Conservation (phyloP, 2,329 filamentous ascomycete genomes). For the Zasmidium cellare region DNA sequence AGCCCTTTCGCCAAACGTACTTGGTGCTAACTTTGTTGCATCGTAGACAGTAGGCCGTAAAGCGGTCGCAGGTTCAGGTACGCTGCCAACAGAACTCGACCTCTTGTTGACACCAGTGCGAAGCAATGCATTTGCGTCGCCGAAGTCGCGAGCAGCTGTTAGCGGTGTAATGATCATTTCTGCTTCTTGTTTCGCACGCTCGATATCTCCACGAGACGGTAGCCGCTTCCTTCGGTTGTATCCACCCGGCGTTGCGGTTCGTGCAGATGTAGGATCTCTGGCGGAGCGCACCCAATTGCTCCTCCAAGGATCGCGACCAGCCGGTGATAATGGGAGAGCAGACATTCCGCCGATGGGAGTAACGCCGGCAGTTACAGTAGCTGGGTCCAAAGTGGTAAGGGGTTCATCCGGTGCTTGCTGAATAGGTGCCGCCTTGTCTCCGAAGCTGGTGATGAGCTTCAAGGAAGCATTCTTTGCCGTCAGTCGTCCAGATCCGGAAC, state of each 20-base stretch:
- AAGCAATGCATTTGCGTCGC: conserved; percentile 9
- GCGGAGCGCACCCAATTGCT: conserved; percentile 31
- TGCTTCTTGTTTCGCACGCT: conserved; percentile 56
- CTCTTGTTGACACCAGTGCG: conserved; percentile 15
- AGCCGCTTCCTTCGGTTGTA: conserved; percentile 63
- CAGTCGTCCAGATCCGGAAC: conserved; percentile 50
- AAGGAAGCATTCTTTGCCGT: conserved; percentile 79
- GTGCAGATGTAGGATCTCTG: conserved; percentile 50
- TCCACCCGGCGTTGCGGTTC: conserved; percentile 60
- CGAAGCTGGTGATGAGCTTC: conserved; percentile 90
- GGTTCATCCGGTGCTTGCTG: conserved; percentile 31
- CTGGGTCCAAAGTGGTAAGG: conserved; percentile 11
- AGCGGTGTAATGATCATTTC: conserved; percentile 57
- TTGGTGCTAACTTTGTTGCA: conserved; percentile 16
- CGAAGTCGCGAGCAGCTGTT: conserved; percentile 61
- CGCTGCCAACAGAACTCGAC: conserved; percentile 24
- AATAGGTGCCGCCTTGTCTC: conserved; percentile 62
- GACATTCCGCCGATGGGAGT: conserved; percentile 75
- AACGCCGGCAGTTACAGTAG: conserved; percentile 63
- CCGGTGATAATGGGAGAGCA: conserved; percentile 63
- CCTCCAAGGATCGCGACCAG: conserved; percentile 49
- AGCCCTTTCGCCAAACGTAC: conserved; percentile 10
- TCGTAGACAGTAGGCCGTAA: conserved; percentile 23
- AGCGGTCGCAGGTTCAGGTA: conserved; percentile 29
- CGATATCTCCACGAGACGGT: conserved; percentile 58